Percentiles rank a stretch among this genome's conserved stretches.
Conservation (phyloP, 768 basidiomycete species). For the Hygrocybe punicea region DNA sequence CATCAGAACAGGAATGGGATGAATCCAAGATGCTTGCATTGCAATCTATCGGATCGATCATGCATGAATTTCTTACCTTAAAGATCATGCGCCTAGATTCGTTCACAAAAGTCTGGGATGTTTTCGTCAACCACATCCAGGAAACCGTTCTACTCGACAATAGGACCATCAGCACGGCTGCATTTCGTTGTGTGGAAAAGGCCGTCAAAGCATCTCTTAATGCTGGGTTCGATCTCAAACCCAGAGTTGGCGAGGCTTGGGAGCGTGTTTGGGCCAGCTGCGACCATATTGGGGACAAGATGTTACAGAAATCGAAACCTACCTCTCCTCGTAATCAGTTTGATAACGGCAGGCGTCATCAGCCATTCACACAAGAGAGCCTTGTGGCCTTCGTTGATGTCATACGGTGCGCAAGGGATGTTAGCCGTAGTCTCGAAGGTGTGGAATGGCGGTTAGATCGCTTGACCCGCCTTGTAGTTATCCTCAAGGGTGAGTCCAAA, state of each 20-base stretch:
- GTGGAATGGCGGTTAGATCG: slow-evolving; percentile 66
- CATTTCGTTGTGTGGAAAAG: slow-evolving; percentile 78
- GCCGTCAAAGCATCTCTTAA: slow-evolving; percentile 59
- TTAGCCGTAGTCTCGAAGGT: slow-evolving; percentile 46
- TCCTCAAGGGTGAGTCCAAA: slow-evolving; percentile 60
- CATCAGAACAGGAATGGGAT: slow-evolving; percentile 60
- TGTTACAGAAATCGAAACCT: slow-evolving; percentile 34
- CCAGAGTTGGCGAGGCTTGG: slow-evolving; percentile 45
- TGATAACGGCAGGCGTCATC: slow-evolving; percentile 23
- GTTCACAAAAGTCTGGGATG: slow-evolving; percentile 70
- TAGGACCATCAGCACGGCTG: slow-evolving; percentile 73
- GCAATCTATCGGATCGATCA: slow-evolving; percentile 78
- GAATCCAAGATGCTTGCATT: slow-evolving; percentile 86
- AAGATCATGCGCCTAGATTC: slow-evolving; percentile 72
- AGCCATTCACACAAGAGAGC: slow-evolving; percentile 79
- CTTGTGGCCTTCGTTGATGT: slow-evolving; percentile 78
- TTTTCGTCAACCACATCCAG: slow-evolving; percentile 70
- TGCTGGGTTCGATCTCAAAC: slow-evolving; percentile 41
- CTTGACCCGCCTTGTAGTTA: slow-evolving; percentile 64
- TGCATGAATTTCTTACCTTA: slow-evolving; percentile 70
- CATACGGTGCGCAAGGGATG: slow-evolving; percentile 54
- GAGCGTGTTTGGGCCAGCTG: slow-evolving; percentile 70
- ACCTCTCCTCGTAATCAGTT: slow-evolving; percentile 8
- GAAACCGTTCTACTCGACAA: slow-evolving; percentile 67
- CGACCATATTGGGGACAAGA: slow-evolving; percentile 57